phyloP scores from a whole-genome alignment of 2,329 filamentous ascomycete genomes.

The Aspergillus ochraceoroseus region DNA sequence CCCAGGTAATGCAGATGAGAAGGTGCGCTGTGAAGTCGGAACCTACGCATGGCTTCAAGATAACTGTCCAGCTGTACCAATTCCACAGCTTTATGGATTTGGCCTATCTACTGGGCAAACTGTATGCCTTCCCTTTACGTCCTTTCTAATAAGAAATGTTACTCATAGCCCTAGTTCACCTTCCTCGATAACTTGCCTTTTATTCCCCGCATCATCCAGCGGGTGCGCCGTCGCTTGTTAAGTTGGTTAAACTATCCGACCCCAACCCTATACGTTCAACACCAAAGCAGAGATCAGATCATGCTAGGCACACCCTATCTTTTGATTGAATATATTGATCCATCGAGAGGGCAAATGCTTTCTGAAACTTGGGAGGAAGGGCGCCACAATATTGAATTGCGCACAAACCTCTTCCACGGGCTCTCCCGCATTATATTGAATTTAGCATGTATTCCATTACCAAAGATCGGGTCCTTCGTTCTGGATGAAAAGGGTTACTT shows the following conservation, averaged over 20 bases:
- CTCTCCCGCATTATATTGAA: conserved; percentile 20
- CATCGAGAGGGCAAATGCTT: conserved; percentile 20
- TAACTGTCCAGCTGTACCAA: conserved; percentile 26
- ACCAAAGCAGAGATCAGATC: background rate
- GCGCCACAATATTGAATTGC: conserved; percentile 13
- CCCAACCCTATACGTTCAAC: conserved; percentile 6
- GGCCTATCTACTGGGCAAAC: conserved; percentile 23
- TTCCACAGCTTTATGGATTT: conserved; percentile 27
- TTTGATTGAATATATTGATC: conserved; percentile 23
- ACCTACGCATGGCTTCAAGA: conserved; percentile 29
- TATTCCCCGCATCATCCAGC: background rate
- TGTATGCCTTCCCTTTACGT: conserved; percentile 7
- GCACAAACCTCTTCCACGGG: conserved; percentile 21
- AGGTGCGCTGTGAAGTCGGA: conserved; percentile 26
- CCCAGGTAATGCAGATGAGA: conserved; percentile 29
- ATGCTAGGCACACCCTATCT: conserved; percentile 14
- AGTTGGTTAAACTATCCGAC: conserved; percentile 4
- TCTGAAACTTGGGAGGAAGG: conserved; percentile 22
- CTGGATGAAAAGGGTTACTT: conserved; percentile 29
- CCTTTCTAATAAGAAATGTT: too few relatives aligned
- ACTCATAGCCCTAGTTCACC: background rate
- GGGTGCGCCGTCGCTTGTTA: conserved; percentile 8
- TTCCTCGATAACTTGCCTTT: background rate
- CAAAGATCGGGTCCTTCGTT: conserved; percentile 27
- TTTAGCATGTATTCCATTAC: conserved; percentile 24